Conservation (phyloP, 331 rosid species). For the Prunus yedoensis region DNA sequence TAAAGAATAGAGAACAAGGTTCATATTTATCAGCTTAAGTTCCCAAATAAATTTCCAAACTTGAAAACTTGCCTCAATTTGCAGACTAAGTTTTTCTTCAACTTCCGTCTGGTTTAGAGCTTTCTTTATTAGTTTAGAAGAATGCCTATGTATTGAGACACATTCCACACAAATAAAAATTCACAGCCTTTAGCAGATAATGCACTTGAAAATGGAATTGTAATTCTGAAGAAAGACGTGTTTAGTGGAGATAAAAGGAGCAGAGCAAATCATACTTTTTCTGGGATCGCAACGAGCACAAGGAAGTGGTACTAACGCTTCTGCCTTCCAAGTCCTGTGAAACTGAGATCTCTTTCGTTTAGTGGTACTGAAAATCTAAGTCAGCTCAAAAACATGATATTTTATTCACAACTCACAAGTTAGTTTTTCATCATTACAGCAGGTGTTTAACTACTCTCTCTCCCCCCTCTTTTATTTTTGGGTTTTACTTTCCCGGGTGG, state of each 20-base stretch:
- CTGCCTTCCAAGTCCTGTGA: not conserved
- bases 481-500: too few species aligned
- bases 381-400: not conserved
- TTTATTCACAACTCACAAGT: slow-evolving; percentile 5
- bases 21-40: not conserved
- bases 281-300: not conserved
- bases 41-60: not conserved
- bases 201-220: not conserved
- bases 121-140: not conserved
- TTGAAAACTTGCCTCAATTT: slow-evolving; percentile 20
- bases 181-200: not conserved
- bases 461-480: too few species aligned
- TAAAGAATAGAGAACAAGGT: not conserved
- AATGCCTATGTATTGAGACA: not conserved
- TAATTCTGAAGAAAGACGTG: not conserved
- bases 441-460: too few species aligned
- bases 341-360: not conserved
- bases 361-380: slow-evolving; percentile 1
- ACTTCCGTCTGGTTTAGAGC: not conserved
- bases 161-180: not conserved
- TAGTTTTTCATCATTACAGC: not conserved
- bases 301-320: not conserved
- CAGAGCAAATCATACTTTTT: slow-evolving; percentile 1
- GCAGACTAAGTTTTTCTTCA: slow-evolving; percentile 10
- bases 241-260: not conserved